Conservation (phyloP, 495 filamentous ascomycete genomes). For the Penicillium diatomitis region DNA sequence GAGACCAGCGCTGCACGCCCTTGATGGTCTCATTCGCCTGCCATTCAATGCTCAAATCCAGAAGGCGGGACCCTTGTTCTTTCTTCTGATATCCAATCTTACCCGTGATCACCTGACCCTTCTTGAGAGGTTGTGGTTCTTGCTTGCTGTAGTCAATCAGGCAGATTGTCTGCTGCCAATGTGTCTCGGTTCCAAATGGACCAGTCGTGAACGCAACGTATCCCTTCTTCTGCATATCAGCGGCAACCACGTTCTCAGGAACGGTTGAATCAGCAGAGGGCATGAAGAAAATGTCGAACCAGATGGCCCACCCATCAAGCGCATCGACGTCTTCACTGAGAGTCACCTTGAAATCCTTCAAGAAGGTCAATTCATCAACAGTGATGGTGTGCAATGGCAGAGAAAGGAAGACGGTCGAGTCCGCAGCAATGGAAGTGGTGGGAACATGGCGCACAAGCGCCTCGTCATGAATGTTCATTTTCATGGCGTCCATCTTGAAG, state of each 20-base stretch:
- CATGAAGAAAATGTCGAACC: slow-evolving; percentile 60
- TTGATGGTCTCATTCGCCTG: slow-evolving; percentile 23
- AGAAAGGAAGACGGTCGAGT: slow-evolving; percentile 43
- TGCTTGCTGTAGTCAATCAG: slow-evolving; percentile 38
- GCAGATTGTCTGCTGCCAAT: slow-evolving; percentile 43
- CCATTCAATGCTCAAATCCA: slow-evolving; percentile 44
- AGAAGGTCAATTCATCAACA: slow-evolving; percentile 48
- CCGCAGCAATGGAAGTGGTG: slow-evolving; percentile 33
- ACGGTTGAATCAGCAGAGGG: slow-evolving; percentile 34
- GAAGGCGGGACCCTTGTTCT: slow-evolving; percentile 31
- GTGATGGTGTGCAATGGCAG: slow-evolving; percentile 48
- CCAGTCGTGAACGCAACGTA: slow-evolving; percentile 46
- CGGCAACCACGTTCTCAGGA: slow-evolving; percentile 32
- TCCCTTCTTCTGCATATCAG: slow-evolving; percentile 38
- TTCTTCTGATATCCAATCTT: slow-evolving; percentile 44
- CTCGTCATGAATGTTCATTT: slow-evolving; percentile 50
- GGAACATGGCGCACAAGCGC: slow-evolving; percentile 44
- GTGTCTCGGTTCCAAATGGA: slow-evolving; percentile 41
- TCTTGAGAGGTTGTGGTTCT: slow-evolving; percentile 29
- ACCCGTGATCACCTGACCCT: slow-evolving; percentile 40
- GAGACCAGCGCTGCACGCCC: slow-evolving; percentile 28
- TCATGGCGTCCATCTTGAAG: slow-evolving; percentile 49
- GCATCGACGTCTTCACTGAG: slow-evolving; percentile 45
- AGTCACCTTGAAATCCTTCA: slow-evolving; percentile 45
- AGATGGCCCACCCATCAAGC: slow-evolving; percentile 52